Evolutionary conservation across 495 filamentous ascomycete genomes (phyloP).

Genomic region (Lasiosphaeria hispida): DNA sequence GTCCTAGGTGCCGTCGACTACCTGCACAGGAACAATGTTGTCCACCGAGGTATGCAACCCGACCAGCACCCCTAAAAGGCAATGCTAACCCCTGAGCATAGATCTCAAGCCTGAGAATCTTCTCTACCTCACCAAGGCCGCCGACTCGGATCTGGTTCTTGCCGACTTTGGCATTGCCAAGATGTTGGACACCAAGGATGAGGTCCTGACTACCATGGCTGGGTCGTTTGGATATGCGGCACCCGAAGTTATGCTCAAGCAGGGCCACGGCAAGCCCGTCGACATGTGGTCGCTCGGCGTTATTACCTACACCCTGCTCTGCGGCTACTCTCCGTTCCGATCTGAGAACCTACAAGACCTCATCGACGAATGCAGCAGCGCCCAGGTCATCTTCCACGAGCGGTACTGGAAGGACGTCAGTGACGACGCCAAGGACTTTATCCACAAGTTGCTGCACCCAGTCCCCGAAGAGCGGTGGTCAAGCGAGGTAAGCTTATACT

Average conservation of each 20-base stretch:
- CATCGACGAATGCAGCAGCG: slow-evolving; percentile 89
- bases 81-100: slow-evolving; percentile 29
- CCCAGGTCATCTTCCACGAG: slow-evolving; percentile 94
- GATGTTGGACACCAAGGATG: slow-evolving; percentile 86
- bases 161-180: slow-evolving; percentile 99
- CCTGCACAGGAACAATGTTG: slow-evolving; percentile 90
- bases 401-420: slow-evolving; percentile 99
- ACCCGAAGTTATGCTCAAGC: slow-evolving; percentile 97
- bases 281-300: slow-evolving; percentile 99
- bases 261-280: slow-evolving; percentile 96
- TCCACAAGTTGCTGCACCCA: slow-evolving; percentile 74
- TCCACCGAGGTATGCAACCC: slow-evolving; percentile 74
- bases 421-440: slow-evolving; percentile 93
- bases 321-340: slow-evolving; percentile 97
- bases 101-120: slow-evolving; percentile 99
- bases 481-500: slow-evolving; percentile 59
- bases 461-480: slow-evolving; percentile 74
- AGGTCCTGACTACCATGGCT: slow-evolving; percentile 96
- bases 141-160: slow-evolving; percentile 81
- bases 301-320: slow-evolving; percentile 98
- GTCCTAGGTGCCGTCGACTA: slow-evolving; percentile 94
- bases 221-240: slow-evolving; percentile 98
- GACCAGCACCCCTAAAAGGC: slow-evolving; percentile 6
- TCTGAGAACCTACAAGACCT: slow-evolving; percentile 90
- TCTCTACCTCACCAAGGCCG: slow-evolving; percentile 77